Evolutionary conservation across 2,329 filamentous ascomycete species (phyloP).

Genomic region (Trichoderma koningii): DNA sequence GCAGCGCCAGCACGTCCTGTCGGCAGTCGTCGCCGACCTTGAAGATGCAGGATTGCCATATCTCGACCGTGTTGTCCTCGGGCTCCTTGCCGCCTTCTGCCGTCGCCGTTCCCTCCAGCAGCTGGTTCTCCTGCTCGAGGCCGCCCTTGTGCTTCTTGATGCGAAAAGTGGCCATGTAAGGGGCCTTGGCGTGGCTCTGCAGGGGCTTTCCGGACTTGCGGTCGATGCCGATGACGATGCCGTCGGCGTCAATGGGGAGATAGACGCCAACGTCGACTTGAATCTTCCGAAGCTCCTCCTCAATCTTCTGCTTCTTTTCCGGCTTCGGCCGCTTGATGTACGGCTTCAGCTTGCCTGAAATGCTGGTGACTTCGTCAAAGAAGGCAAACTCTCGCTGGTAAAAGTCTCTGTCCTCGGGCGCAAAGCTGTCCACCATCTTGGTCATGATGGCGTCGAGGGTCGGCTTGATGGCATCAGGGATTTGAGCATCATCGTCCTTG

Average conservation of each 20-base stretch:
- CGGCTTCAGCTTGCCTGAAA: constrained; percentile 94
- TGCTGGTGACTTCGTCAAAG: constrained; percentile 93
- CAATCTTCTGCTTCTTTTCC: constrained; percentile 98
- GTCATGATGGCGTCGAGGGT: constrained; percentile 88
- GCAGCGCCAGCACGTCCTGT: constrained; percentile 92
- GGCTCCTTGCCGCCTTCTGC: constrained; percentile 39
- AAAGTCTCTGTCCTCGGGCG: constrained; percentile 74
- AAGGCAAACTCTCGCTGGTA: constrained; percentile 97
- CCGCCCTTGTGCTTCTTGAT: constrained; percentile 76
- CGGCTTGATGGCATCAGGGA: constrained; percentile 91
- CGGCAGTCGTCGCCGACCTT: constrained; percentile 99
- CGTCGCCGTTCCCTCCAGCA: constrained; percentile 50
- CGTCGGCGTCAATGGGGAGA: constrained; percentile 93
- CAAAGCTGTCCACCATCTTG: constrained; percentile 81
- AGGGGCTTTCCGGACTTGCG: constrained; percentile 96
- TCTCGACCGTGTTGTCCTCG: constrained; percentile 70
- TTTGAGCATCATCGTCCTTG: constrained; percentile 90
- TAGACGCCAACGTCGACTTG: constrained; percentile 97
- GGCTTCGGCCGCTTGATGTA: constrained; percentile 89
- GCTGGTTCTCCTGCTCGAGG: constrained; percentile 54
- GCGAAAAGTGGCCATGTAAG: constrained; percentile 98
- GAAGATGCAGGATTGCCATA: constrained; percentile 99
- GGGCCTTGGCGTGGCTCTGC: constrained; percentile 96
- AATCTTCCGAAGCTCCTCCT: constrained; percentile 96
- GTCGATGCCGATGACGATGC: constrained; percentile 96